A percentile compares a stretch with the other conserved stretches of the same genome.
Conservation (phyloP, 2,329 filamentous ascomycete species). For the Aspergillus fumigatiaffinis region DNA sequence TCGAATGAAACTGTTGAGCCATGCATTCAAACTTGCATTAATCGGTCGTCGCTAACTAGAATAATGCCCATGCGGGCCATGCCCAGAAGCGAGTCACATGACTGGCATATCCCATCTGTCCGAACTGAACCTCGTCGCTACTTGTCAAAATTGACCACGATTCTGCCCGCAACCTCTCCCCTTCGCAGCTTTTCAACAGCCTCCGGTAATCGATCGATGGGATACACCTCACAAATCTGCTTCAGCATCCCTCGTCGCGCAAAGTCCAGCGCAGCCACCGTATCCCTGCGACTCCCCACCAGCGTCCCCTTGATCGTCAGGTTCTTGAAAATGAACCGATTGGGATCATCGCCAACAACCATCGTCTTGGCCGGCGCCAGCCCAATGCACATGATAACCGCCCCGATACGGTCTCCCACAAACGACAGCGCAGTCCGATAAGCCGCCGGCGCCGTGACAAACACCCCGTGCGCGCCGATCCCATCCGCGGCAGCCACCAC, state of each 20-base stretch:
- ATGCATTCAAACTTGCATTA: no score
- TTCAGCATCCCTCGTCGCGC: conserved; percentile 49
- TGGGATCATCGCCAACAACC: conserved; percentile 22
- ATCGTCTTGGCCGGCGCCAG: conserved; percentile 23
- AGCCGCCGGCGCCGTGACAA: conserved; percentile 38
- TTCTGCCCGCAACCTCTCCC: conserved; percentile 50
- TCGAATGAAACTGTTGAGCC: no score
- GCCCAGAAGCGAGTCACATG: no score
- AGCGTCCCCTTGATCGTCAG: conserved; percentile 25
- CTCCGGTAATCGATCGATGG: conserved; percentile 46
- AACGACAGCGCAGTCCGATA: conserved; percentile 43
- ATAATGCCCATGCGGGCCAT: no score
- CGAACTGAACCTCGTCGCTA: neutral
- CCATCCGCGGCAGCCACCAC: conserved; percentile 47
- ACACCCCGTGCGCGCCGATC: conserved; percentile 45
- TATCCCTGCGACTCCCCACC: conserved; percentile 30
- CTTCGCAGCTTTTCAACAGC: conserved; percentile 48
- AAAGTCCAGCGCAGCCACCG: conserved; percentile 39
- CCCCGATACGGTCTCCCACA: conserved; percentile 41
- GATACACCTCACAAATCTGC: conserved; percentile 48
- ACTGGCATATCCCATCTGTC: no score
- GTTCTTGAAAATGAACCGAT: conserved; percentile 23
- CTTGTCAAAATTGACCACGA: conserved; percentile 52
- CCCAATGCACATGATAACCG: conserved; percentile 52
- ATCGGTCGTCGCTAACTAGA: no score